phyloP scores from a whole-genome alignment of 495 filamentous ascomycete genomes.

The Entonaema liquescens region DNA sequence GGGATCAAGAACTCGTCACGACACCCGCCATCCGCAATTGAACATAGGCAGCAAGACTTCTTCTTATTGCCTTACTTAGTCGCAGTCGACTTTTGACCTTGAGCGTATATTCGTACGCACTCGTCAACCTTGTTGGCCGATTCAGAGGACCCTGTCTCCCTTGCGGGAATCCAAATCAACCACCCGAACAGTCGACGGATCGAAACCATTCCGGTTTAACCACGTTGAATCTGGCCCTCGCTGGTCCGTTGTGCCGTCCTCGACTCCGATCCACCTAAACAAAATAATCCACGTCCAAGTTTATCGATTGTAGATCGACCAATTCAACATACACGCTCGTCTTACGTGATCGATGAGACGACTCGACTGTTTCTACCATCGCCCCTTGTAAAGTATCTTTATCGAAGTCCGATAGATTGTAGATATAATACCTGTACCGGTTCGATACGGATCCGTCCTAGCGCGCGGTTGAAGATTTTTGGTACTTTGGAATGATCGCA shows the following conservation, averaged over 20 bases:
- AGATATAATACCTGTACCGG: not conserved
- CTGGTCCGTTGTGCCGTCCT: conserved; percentile 39
- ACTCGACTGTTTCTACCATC: not conserved
- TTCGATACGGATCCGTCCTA: not conserved
- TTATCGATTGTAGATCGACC: conserved; percentile 8
- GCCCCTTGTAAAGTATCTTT: conserved; percentile 11
- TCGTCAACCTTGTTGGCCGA: conserved; percentile 5
- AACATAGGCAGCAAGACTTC: not conserved
- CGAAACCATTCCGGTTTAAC: conserved; percentile 29
- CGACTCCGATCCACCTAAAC: conserved; percentile 18
- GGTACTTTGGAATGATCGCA: conserved; percentile 30
- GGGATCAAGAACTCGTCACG: conserved; percentile 1
- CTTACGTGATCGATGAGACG: conserved; percentile 9
- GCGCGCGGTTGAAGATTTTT: conserved; percentile 2
- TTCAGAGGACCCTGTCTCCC: conserved; percentile 17
- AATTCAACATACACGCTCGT: not conserved
- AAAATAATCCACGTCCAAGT: conserved; percentile 14
- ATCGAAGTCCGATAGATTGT: conserved; percentile 6
- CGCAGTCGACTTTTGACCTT: conserved; percentile 11
- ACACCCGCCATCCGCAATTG: conserved; percentile 13
- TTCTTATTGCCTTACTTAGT: conserved; percentile 2
- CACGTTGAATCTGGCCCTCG: conserved; percentile 34
- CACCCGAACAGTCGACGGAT: conserved; percentile 26
- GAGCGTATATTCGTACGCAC: not conserved
- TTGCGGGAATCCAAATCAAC: conserved; percentile 34